phyloP scores from a whole-genome alignment of 345 rosid species.

The rapeseed (Brassica napus) region DNA sequence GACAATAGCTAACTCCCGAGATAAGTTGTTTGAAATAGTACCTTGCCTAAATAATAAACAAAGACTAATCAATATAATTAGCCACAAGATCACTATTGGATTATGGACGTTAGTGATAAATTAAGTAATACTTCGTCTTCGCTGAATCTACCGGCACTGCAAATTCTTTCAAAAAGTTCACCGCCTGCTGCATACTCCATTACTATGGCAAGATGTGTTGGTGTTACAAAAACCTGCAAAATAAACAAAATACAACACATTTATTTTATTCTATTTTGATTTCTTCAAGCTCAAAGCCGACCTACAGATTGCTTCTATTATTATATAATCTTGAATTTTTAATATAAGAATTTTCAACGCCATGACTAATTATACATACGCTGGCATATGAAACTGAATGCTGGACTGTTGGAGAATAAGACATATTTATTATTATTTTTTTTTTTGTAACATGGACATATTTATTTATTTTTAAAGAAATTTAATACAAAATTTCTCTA shows the following conservation, averaged over 20 bases:
- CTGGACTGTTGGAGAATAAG: slow-evolving; percentile 29
- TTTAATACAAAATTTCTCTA: background rate
- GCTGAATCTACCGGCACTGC: slow-evolving; percentile 82
- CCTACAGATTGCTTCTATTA: slow-evolving; percentile 4
- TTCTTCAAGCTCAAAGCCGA: background rate
- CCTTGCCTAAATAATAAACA: slow-evolving; percentile 59
- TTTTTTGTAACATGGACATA: background rate
- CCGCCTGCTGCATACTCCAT: slow-evolving; percentile 96
- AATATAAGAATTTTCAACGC: slow-evolving; percentile 31
- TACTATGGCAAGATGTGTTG: slow-evolving; percentile 86
- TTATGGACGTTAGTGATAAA: background rate
- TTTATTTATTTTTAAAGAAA: background rate
- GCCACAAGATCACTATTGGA: background rate
- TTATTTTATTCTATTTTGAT: background rate
- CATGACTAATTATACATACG: slow-evolving; percentile 11
- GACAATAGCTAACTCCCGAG: slow-evolving; percentile 93
- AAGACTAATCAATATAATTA: background rate
- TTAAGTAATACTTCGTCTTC: slow-evolving; percentile 65
- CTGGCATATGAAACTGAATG: slow-evolving; percentile 15
- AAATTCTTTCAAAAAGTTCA: slow-evolving; percentile 79
- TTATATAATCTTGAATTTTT: background rate
- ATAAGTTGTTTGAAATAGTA: slow-evolving; percentile 87
- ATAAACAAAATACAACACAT: background rate
- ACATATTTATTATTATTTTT: background rate
- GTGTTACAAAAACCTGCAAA: slow-evolving; percentile 69